Evolutionary conservation across 2,329 filamentous ascomycete species (phyloP), one percentile per base, ranked within the genome.

Genomic region (Balansia obtecta): DNA sequence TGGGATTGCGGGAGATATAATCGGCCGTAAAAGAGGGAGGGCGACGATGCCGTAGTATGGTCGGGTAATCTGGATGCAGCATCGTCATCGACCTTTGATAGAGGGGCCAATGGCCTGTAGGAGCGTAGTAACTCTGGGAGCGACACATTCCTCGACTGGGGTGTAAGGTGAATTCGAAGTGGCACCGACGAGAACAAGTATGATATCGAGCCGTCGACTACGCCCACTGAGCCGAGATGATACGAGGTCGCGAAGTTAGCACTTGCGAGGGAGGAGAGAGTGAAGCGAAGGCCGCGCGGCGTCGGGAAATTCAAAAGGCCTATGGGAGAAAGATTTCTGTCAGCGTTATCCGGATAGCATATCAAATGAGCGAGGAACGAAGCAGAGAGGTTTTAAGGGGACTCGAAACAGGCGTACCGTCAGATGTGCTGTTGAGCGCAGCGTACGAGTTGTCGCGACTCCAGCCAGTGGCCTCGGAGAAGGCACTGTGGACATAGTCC

Each of bases 171-270:
- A 48, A 83, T 74, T 39, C 74, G 71, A 51, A 97, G 76, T 12
- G 88, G 83, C 9, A 93, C 75, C 2, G 88, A 95, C 46, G 89
- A 94, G 72, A 95, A 97, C 49, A 98, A 80, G 69, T 97, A 98
- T 13, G 90, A 95, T 51, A 98, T 79, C n/a, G 89, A 95, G 64
- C 93, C 93, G 70, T 97, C 91, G 48, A 98, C 90, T 37, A 95
- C 77, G 53, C 91, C 93, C 15, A 94, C 79, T 41, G 85, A 94
- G 53, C 89, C 88, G 43, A 98, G 79, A 41, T 88, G 86, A 68
- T 98, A 98, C 38, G 89, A 91, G 15, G 90, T 95, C 22, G 90
- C 91, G 61, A 97, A 96, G 66, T 95, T 88, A 9, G 88, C 85
- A 16, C 90, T 90, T 8, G 90, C 88, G 32, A 98, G 83, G 8